Evolutionary conservation across 2,329 filamentous ascomycete genomes (phyloP).

Genomic region (Alternaria gaisen): DNA sequence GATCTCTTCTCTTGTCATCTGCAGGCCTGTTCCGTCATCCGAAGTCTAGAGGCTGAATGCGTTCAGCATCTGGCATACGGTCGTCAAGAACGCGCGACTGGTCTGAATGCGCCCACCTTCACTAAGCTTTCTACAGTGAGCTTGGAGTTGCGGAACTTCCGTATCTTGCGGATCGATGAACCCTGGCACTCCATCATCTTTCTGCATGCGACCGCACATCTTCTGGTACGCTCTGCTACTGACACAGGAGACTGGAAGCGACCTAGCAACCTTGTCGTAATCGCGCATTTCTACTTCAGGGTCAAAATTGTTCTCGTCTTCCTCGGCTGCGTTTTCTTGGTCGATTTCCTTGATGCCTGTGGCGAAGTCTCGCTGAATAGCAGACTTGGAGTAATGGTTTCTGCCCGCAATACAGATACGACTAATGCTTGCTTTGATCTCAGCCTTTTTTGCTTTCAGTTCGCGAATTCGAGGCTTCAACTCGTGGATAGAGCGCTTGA

Average conservation of each 20-base stretch:
- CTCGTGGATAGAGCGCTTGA: constrained; percentile 44
- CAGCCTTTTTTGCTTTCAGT: constrained; percentile 39
- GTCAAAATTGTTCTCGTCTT: constrained; percentile 64
- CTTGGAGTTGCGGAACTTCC: constrained; percentile 64
- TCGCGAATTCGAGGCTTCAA: constrained; percentile 38
- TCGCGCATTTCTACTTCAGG: constrained; percentile 64
- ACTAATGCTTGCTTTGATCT: constrained; percentile 48
- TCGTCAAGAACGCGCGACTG: constrained; percentile 62
- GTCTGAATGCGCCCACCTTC: constrained; percentile 57
- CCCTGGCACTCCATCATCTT: constrained; percentile 62
- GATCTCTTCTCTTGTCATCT: constrained; percentile 54
- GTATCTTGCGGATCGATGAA: constrained; percentile 65
- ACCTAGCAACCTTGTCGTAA: constrained; percentile 65
- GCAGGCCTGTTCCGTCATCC: constrained; percentile 53
- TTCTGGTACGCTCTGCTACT: constrained; percentile 70
- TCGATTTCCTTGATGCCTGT: constrained; percentile 68
- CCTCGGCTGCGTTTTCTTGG: constrained; percentile 62
- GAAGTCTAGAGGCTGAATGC: constrained; percentile 63
- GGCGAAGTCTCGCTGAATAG: constrained; percentile 68
- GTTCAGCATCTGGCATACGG: constrained; percentile 60
- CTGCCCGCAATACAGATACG: constrained; percentile 62
- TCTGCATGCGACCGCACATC: constrained; percentile 62
- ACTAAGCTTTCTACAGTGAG: constrained; percentile 67
- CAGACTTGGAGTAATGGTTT: constrained; percentile 64
- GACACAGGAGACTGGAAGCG: constrained; percentile 71